A percentile compares a stretch with the other conserved stretches of the same genome.
Evolutionary conservation across 805 yeast genomes (phyloP).

Genomic region (Ogataea paradorogensis): DNA sequence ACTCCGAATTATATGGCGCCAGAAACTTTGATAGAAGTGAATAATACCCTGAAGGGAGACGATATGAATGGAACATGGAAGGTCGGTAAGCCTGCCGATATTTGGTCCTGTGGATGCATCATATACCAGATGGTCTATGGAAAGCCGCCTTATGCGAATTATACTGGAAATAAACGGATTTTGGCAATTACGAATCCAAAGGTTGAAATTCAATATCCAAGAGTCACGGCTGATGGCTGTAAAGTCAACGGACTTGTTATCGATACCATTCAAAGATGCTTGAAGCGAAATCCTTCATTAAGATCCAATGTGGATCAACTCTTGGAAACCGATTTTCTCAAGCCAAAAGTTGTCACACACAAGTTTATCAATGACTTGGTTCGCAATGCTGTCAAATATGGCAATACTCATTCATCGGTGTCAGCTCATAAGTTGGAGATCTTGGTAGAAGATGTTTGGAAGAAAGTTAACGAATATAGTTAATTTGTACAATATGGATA

Average conservation of each 20-base stretch:
- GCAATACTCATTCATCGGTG: slow-evolving; percentile 41
- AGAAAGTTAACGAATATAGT: slow-evolving; percentile 41
- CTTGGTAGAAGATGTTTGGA: slow-evolving; percentile 59
- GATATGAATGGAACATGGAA: slow-evolving; percentile 47
- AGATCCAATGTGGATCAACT: slow-evolving; percentile 66
- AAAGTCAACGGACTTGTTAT: slow-evolving; percentile 42
- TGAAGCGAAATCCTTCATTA: slow-evolving; percentile 63
- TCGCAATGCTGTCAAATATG: slow-evolving; percentile 74
- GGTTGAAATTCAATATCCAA: slow-evolving; percentile 65
- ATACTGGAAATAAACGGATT: slow-evolving; percentile 71
- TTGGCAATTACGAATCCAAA: slow-evolving; percentile 86
- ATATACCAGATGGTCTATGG: slow-evolving; percentile 95
- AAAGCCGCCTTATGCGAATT: slow-evolving; percentile 81
- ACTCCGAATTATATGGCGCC: slow-evolving; percentile 99
- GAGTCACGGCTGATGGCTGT: slow-evolving; percentile 26
- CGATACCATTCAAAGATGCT: slow-evolving; percentile 69
- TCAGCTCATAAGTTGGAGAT: slow-evolving; percentile 39
- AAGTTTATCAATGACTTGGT: slow-evolving; percentile 67
- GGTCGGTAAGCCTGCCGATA: slow-evolving; percentile 92
- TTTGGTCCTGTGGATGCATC: slow-evolving; percentile 98
- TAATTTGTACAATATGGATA: slow-evolving; percentile 15
- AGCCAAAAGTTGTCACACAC: slow-evolving; percentile 70
- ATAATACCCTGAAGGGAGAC: slow-evolving; percentile 30
- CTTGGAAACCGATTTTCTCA: slow-evolving; percentile 59
- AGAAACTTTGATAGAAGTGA: slow-evolving; percentile 75